A percentile compares a stretch with the other conserved stretches of the same genome.
Conservation (phyloP, 108 stramenopile genomes). For the Skeletonema marinoi region DNA sequence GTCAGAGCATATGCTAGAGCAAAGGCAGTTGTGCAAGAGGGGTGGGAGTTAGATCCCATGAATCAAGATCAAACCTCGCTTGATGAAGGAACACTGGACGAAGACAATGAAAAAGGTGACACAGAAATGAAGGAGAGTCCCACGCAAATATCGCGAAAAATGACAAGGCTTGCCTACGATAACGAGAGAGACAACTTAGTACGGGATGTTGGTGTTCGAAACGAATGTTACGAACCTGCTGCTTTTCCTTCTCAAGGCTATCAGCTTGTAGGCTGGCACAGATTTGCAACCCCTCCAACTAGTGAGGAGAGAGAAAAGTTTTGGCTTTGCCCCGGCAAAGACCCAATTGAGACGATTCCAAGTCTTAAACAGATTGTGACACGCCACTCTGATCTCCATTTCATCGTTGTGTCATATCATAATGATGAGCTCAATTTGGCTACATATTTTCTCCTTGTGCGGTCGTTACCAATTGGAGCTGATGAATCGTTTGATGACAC, state of each 20-base stretch:
- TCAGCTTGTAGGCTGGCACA: constrained; percentile 60
- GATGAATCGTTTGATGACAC: constrained; percentile 62
- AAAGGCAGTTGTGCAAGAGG: constrained; percentile 54
- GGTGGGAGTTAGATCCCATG: constrained; percentile 52
- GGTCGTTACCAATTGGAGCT: constrained; percentile 64
- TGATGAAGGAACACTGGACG: constrained; percentile 2
- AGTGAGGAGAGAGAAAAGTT: constrained; percentile 2
- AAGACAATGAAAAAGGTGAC: not conserved
- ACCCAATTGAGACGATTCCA: constrained; percentile 65
- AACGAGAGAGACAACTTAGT: constrained; percentile 59
- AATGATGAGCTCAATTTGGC: constrained; percentile 17
- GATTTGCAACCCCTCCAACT: constrained; percentile 35
- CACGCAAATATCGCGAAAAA: not conserved
- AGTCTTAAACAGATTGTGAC: constrained; percentile 55
- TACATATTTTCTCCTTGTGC: constrained; percentile 50
- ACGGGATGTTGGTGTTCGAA: constrained; percentile 51
- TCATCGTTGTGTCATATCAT: constrained; percentile 52
- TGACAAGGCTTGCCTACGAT: constrained; percentile 68
- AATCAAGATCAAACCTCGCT: constrained; percentile 1
- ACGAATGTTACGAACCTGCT: constrained; percentile 75
- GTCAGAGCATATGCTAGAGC: constrained; percentile 59
- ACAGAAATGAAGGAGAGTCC: not conserved
- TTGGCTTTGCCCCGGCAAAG: constrained; percentile 30
- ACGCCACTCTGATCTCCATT: constrained; percentile 60
- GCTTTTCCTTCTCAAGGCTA: constrained; percentile 65